A percentile compares a stretch with the other conserved stretches of the same genome.
Conservation (phyloP, 495 filamentous ascomycete genomes). For the Thermochaetoides thermophila region DNA sequence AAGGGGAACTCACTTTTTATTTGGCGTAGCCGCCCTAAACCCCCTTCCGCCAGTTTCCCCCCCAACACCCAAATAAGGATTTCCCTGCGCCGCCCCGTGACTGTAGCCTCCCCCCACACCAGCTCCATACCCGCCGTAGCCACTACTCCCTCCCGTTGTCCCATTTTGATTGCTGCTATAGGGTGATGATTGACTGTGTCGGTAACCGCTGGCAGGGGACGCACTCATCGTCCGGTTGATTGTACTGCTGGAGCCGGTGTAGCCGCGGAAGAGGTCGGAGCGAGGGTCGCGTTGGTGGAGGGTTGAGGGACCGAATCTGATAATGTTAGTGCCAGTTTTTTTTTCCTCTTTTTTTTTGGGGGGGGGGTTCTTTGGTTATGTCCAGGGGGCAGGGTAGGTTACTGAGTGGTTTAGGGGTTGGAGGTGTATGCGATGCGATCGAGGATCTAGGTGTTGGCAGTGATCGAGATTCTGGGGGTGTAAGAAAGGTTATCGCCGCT, state of each 20-base stretch:
- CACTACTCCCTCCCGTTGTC: no score
- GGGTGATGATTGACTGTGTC: constrained; percentile 7
- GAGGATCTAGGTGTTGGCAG: no score
- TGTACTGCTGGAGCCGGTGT: constrained; percentile 45
- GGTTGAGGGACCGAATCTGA: constrained; percentile 45
- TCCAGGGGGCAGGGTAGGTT: no score
- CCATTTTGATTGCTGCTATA: not conserved
- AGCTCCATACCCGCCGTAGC: constrained; percentile 40
- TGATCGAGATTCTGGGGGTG: no score
- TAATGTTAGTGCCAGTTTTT: no score
- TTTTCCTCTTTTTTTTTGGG: no score
- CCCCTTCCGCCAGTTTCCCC: constrained; percentile 15
- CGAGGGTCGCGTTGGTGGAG: constrained; percentile 79
- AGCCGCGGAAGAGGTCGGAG: constrained; percentile 75
- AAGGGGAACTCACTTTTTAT: constrained; percentile 45
- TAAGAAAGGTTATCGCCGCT: no score
- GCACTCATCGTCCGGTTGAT: constrained; percentile 32
- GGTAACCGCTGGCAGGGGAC: constrained; percentile 32
- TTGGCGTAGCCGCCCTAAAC: constrained; percentile 60
- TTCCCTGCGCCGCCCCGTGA: no score
- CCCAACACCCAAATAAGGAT: constrained; percentile 21
- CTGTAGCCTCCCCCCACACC: constrained; percentile 9
- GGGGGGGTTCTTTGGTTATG: constrained; percentile 1
- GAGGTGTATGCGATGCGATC: no score
- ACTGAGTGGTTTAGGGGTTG: no score